Percentiles rank a stretch among this genome's conserved stretches.
These are phyloP conservation scores for Helenozyma baotianmanensis DNA, from an alignment of 805 yeast genomes.

Conservation along the genomic window DNA sequence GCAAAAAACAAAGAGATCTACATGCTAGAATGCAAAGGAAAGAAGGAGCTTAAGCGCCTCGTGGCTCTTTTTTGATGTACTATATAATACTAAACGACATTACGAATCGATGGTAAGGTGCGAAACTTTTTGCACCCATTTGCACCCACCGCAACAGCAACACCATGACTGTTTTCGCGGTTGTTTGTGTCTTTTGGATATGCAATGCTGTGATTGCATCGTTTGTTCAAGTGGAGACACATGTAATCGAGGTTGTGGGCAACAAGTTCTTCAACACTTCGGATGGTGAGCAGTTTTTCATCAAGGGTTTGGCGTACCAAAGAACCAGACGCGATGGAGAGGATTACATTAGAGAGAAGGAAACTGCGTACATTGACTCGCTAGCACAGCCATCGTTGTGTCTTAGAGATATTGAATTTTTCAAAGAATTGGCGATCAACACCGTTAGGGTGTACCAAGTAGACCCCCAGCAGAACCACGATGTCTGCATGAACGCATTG, in stretches of 20 bases:
- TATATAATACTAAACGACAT: neutral
- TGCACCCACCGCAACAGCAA: too few species aligned
- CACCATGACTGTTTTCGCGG: too few species aligned
- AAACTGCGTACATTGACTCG: conserved; percentile 58
- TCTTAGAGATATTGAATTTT: conserved; percentile 75
- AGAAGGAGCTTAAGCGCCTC: conserved; percentile 32
- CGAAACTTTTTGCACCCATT: conserved; percentile 8
- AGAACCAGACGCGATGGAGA: conserved; percentile 49
- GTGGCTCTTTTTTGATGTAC: conserved; percentile 2
- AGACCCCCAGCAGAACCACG: conserved; percentile 50
- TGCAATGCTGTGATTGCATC: too few species aligned
- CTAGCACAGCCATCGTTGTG: conserved; percentile 66
- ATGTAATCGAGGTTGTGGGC: conserved; percentile 62
- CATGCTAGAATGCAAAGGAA: conserved; percentile 44
- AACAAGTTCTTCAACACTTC: conserved; percentile 71
- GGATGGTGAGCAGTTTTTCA: conserved; percentile 77
- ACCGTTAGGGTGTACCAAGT: conserved; percentile 83
- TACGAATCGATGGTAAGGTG: neutral
- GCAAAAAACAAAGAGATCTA: conserved; percentile 25
- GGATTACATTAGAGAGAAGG: conserved; percentile 16
- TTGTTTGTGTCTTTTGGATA: too few species aligned
- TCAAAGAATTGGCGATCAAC: conserved; percentile 65
- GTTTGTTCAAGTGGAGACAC: too few species aligned
- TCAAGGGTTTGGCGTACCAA: conserved; percentile 88
- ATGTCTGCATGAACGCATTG: conserved; percentile 27